Evolutionary conservation across 352 stramenopile genomes (phyloP), one percentile per base, ranked within the genome.

Genomic region (Phytophthora sp.): DNA sequence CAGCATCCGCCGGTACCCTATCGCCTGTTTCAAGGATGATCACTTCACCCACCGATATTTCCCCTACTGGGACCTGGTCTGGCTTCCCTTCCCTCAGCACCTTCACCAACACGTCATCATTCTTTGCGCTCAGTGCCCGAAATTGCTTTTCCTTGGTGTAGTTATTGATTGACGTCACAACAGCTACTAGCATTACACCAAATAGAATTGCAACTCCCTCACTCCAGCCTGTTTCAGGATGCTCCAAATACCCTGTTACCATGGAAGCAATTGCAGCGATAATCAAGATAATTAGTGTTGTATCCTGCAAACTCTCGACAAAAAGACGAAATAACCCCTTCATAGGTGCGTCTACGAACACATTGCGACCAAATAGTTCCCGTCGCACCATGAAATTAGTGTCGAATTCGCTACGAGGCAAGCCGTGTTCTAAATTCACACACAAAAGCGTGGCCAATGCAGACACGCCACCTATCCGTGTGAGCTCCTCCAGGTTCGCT

Each of bases 141-240:
- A 97, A 97, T 55, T 97, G 91, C 48, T 95, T 88, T 60, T 97
- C 88, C 52, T 97, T 97, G n/a, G 80, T 94, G 79, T 99, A 99
- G 62, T 99, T 96, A 67, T 98, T 99, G 11, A 94, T 80, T 0
- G 97, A 95, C 0, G 95, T 99, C 9, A 99, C 93, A 7, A 98
- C 63, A 7, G 96, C 94, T 5, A 99, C 97, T 42, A 99, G 85
- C 9, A 95, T 74, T 28, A 99, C 97, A 9, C 95, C 94, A 10
- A 84, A 76, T 39, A 99, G 70, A 66, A 99, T 99, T 13, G 96
- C 94, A 5, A 96, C 82, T 17, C 96, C 97, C 72, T 99, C 96
- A 48, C 97, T 96, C 96, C 96, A 99, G 4, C 91, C 90, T 0
- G 66, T 92, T 21, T 78, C 66, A 2, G 84, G 84, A 49, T 95